These are phyloP conservation scores for Dispira simplex DNA, from an alignment of 192 early-diverging fungal genomes.

Conservation along the genomic window DNA sequence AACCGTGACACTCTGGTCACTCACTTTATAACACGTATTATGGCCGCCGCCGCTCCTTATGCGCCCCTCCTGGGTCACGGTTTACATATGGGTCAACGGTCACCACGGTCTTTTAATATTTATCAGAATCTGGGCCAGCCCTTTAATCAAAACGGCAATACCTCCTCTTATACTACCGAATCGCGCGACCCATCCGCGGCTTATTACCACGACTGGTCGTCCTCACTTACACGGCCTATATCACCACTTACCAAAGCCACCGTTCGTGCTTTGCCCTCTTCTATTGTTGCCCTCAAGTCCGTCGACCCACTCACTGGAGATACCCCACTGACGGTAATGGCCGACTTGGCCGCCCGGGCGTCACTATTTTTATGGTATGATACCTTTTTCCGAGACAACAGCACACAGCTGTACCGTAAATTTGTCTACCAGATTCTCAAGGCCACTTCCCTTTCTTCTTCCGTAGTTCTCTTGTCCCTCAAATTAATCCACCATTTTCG, in stretches of 20 bases:
- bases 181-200: neutral
- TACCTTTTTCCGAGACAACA: neutral
- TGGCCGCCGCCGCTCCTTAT: too few relatives aligned
- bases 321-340: neutral
- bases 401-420: neutral
- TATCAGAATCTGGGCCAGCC: too few relatives aligned
- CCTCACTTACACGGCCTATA: neutral
- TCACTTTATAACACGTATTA: too few relatives aligned
- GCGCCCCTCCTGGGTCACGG: too few relatives aligned
- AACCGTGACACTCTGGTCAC: too few relatives aligned
- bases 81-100: too few relatives aligned
- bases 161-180: too few relatives aligned
- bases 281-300: neutral
- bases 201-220: neutral
- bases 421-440: conserved; percentile 7
- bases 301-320: neutral
- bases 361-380: conserved; percentile 5
- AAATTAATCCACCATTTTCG: neutral
- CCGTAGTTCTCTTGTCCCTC: conserved; percentile 4
- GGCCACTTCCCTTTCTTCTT: neutral
- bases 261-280: neutral
- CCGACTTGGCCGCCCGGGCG: neutral
- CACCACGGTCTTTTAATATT: too few relatives aligned
- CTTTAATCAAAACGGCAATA: too few relatives aligned
- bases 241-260: neutral